Percentiles rank a stretch among this genome's conserved stretches.
Conservation (phyloP, 345 rosid genomes). For the Eucalyptus curtisii region DNA sequence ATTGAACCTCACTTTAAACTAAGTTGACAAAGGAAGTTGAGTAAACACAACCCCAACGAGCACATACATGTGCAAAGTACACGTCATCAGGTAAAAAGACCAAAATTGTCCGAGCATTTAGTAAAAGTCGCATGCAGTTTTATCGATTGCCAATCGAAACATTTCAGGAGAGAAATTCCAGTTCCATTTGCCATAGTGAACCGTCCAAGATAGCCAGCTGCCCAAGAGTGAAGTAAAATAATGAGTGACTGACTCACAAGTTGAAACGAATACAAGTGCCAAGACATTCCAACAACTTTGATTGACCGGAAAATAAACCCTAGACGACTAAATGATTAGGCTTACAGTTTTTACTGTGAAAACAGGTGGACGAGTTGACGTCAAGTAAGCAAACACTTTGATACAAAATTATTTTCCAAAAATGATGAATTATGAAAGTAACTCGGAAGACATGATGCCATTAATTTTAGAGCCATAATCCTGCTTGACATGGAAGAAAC, state of each 20-base stretch:
- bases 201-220: neutral
- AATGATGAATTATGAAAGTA: neutral
- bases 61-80: neutral
- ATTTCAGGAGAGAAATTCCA: neutral
- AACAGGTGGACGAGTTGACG: fast-evolving
- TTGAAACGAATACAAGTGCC: neutral
- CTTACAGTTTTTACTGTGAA: neutral
- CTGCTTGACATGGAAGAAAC: neutral
- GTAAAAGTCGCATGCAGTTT: neutral
- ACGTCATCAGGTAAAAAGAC: neutral
- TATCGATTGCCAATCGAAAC: neutral
- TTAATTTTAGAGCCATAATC: neutral
- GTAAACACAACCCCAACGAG: neutral
- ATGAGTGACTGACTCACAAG: neutral
- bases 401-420: neutral
- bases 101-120: neutral
- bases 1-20: neutral
- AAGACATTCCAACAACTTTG: neutral
- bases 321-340: neutral
- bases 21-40: neutral
- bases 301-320: neutral
- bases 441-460: neutral
- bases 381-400: neutral
- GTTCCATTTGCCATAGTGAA: neutral
- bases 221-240: neutral